Evolutionary conservation across 306 rosid species (phyloP), one percentile per base, ranked within the genome.

Genomic region (Geum urbanum): DNA sequence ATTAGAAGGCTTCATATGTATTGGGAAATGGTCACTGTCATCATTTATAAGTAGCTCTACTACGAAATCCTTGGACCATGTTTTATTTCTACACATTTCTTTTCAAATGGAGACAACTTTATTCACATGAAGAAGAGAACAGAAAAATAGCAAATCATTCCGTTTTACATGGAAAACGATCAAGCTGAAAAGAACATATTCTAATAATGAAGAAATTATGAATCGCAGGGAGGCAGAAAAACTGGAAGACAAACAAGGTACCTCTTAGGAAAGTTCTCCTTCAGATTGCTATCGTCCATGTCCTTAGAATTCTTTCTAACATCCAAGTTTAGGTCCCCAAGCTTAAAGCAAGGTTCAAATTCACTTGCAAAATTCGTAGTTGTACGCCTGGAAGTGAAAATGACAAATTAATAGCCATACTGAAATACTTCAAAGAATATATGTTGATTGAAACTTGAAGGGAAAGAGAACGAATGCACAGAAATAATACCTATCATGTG

Each of bases 301-400:
- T 86, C 91, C 77, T 79, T 72, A 11, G 84, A 63, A 72, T 84
- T 88, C 77, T 83, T 89, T 73, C 74, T 75, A 19, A 88, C 97
- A 82, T 91, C 95, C 87, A 95, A 83, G 79, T 91, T 95, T 72
- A 95, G 84, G 88, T 79, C 95, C 84, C 86, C 99, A 46, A 95
- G 96, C 97, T 83, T 87, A 44, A 92, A 87, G 85, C 96, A 94
- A 73, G 99, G 89, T 82, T 91, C 99, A 83, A 91, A 90, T 78
- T 89, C 96, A 80, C 80, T 82, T 35, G 90, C 78, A 63, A 46
- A 74, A 74, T 88, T 88, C 79, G 89, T 82, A 72, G 78, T 71
- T 80, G 78, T 85, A 83, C 72, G 62, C 63, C 74, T 46, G 77
- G 63, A 76, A 70, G 74, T 70, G 35, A 69, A 48, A 46, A 68